phyloP scores from a whole-genome alignment of 495 filamentous ascomycete species.

The Amorphotheca resinae region DNA sequence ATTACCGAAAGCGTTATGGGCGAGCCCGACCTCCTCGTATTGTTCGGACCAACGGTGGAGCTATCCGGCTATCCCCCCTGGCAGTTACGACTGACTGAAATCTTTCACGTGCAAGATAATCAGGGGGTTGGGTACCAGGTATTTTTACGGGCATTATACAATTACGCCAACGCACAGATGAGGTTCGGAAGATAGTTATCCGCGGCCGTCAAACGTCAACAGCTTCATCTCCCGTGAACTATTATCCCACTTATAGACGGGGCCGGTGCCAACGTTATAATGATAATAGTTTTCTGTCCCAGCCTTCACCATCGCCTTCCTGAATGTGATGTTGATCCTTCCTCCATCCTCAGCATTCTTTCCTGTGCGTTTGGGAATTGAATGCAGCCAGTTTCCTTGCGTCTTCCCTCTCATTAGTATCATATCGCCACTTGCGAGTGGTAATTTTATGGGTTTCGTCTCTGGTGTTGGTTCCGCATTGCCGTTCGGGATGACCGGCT shows the following conservation, averaged over 20 bases:
- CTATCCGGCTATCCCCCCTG: constrained; percentile 91
- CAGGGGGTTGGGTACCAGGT: constrained; percentile 82
- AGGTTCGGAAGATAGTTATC: constrained; percentile 62
- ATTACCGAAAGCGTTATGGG: constrained; percentile 53
- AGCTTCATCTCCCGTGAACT: constrained; percentile 39
- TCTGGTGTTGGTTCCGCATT: constrained; percentile 15
- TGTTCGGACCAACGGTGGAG: constrained; percentile 70
- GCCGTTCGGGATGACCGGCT: constrained; percentile 29
- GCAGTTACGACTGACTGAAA: constrained; percentile 91
- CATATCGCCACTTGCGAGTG: constrained; percentile 55
- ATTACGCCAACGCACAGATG: constrained; percentile 79
- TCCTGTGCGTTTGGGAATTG: constrained; percentile 55
- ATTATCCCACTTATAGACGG: constrained; percentile 49
- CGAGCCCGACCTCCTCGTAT: constrained; percentile 80
- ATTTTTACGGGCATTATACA: constrained; percentile 72
- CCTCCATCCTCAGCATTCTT: constrained; percentile 42
- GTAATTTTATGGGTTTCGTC: constrained; percentile 41
- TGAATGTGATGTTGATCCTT: constrained; percentile 66
- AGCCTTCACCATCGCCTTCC: constrained; percentile 46
- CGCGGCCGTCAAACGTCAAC: constrained; percentile 21
- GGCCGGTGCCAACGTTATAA: constrained; percentile 63
- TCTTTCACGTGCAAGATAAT: constrained; percentile 65
- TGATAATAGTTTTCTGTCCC: constrained; percentile 51
- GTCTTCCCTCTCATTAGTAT: constrained; percentile 57
- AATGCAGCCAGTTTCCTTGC: constrained; percentile 60